Evolutionary conservation across 345 rosid species (phyloP).

Genomic region (Trapa bicornis): DNA sequence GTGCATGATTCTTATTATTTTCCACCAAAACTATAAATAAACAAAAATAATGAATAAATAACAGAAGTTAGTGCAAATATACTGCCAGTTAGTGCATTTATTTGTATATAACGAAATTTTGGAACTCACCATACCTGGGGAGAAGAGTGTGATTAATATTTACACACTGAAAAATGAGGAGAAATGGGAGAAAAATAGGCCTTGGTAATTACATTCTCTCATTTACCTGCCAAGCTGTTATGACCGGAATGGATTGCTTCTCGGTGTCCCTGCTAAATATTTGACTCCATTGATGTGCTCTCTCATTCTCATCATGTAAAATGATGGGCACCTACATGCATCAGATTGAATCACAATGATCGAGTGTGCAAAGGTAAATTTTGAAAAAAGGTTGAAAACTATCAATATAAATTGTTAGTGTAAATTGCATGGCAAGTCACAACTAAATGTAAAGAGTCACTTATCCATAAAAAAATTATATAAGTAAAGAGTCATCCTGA

Average conservation of each 20-base stretch:
- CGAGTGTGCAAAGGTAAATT: background rate
- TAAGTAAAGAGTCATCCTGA: background rate
- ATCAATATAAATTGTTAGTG: background rate
- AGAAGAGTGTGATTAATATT: background rate
- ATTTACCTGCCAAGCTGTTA: conserved; percentile 87
- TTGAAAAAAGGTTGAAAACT: background rate
- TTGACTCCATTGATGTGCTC: conserved; percentile 73
- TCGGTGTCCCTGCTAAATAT: conserved; percentile 76
- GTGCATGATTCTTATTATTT: too few relatives aligned
- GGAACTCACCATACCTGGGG: conserved; percentile 71
- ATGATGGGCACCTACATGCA: conserved; percentile 70
- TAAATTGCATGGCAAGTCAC: background rate
- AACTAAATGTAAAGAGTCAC: too few relatives aligned
- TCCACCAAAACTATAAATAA: too few relatives aligned
- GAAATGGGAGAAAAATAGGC: background rate
- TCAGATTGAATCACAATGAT: background rate
- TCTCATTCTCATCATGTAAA: conserved; percentile 64
- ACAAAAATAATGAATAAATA: too few relatives aligned
- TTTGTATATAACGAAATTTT: background rate
- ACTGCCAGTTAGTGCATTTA: too few relatives aligned
- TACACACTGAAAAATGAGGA: background rate
- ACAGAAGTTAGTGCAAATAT: too few relatives aligned
- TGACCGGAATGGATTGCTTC: conserved; percentile 73
- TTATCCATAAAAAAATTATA: too few relatives aligned
- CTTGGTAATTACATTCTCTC: conserved; percentile 69